Evolutionary conservation across 2,329 filamentous ascomycete genomes (phyloP).

Genomic region (Aureobasidium pullulans): DNA sequence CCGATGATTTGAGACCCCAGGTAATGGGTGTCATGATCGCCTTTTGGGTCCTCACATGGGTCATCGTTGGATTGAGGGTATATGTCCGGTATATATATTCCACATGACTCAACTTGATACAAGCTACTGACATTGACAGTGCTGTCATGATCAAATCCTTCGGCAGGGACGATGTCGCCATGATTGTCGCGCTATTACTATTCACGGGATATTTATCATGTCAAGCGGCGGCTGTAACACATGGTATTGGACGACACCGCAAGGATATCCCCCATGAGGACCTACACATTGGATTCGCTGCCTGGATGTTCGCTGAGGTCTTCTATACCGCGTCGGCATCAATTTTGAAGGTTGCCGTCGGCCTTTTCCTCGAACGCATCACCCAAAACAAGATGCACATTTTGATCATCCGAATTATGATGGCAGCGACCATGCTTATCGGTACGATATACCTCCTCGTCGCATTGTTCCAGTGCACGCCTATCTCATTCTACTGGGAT

Average conservation of each 20-base stretch:
- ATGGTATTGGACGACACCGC: constrained; percentile 29
- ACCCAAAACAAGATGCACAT: constrained; percentile 36
- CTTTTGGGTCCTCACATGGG: constrained; percentile 9
- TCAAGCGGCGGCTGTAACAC: constrained; percentile 26
- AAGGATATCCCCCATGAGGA: constrained; percentile 19
- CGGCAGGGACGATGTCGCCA: constrained; percentile 29
- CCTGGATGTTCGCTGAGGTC: constrained; percentile 46
- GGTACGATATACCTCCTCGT: constrained; percentile 43
- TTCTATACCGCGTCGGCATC: constrained; percentile 41
- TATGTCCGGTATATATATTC: constrained; percentile 16
- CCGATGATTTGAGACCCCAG: constrained; percentile 1
- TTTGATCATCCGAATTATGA: constrained; percentile 35
- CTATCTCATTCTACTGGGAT: constrained; percentile 42
- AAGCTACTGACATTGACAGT: constrained; percentile 14
- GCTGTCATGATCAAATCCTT: constrained; percentile 25
- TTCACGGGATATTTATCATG: constrained; percentile 29
- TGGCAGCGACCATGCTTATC: constrained; percentile 35
- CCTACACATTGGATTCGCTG: constrained; percentile 14
- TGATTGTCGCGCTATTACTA: constrained; percentile 25
- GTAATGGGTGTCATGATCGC: background rate
- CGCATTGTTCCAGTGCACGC: constrained; percentile 42
- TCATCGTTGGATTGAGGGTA: constrained; percentile 6
- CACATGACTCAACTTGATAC: background rate
- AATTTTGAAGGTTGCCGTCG: constrained; percentile 43
- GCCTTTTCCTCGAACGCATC: constrained; percentile 43